These are phyloP conservation scores for Pyrenopolyporus hunteri DNA, from an alignment of 495 filamentous ascomycete species.

Conservation along the genomic window DNA sequence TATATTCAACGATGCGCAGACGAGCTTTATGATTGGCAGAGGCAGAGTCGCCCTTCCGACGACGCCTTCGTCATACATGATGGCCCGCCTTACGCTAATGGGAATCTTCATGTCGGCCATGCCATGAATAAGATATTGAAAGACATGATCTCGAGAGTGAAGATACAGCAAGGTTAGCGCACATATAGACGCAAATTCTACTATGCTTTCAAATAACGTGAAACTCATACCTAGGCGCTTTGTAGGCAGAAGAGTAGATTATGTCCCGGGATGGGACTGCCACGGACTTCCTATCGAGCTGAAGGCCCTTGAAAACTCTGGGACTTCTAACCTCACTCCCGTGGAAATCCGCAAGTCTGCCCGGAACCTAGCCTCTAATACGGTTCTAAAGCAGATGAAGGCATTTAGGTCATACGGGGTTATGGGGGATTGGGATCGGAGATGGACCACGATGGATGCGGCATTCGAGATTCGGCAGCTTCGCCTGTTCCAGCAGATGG, in stretches of 20 bases:
- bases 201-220: background rate
- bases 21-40: constrained; percentile 88
- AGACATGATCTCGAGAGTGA: constrained; percentile 83
- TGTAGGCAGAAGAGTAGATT: constrained; percentile 70
- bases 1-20: constrained; percentile 83
- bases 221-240: constrained; percentile 10
- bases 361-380: constrained; percentile 71
- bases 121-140: constrained; percentile 97
- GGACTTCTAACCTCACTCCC: constrained; percentile 44
- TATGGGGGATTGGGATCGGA: constrained; percentile 92
- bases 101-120: constrained; percentile 93
- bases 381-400: constrained; percentile 80
- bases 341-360: constrained; percentile 71
- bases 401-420: constrained; percentile 83
- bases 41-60: constrained; percentile 58
- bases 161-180: constrained; percentile 71
- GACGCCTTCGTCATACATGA: constrained; percentile 85
- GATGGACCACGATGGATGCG: constrained; percentile 91
- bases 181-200: background rate
- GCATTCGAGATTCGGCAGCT: constrained; percentile 87
- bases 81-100: constrained; percentile 97
- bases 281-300: constrained; percentile 97
- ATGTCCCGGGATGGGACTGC: constrained; percentile 96
- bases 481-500: constrained; percentile 83
- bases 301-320: constrained; percentile 76